Base-by-base conservation (phyloP, 2,329 filamentous ascomycete species). In the Beauveria brongniartii region DNA sequence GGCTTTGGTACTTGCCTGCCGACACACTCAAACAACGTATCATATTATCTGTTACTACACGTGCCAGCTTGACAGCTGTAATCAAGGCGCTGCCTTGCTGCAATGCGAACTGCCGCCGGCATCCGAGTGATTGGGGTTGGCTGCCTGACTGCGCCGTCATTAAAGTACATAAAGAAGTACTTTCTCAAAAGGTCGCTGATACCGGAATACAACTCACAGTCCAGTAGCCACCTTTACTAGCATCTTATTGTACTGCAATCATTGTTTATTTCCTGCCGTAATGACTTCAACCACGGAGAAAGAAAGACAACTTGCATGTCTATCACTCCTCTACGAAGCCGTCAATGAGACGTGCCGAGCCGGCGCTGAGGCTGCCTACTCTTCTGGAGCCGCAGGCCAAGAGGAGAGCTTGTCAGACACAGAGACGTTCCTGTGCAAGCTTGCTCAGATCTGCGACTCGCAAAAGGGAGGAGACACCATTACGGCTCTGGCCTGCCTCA, bases 361-460 rank as follows among this genome's bases (percentile, higher is more conserved):
- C 3, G 24, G 10, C 20, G 26, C 24, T 3, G 53, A 18, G n/a
- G 37, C 18, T 18, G 14, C 24, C 16, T 18, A 43, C 52, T 26
- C n/a, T 20, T 43, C 52, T n/a, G 22, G 22, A 12, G 14, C 3
- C 12, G n/a, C 20, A 10, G 22, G 18, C 14, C 52, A 10, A 4
- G 52, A 55, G 22, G 53, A 55, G 5, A 34, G 16, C 18, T 6
- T 55, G 24, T 55, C 37, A 5, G 20, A 41, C 2, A 20, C 53
- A 20, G 55, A 63, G 18, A 56, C 1, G 1, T 64, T 64, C 20
- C n/a, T 65, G 14, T 62, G 55, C 55, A 63, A 64, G 48, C 62
- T 66, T 18, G 61, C 64, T 2, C 59, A 65, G 18, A 34, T 65
- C 5, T 65, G 61, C 24, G 63, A 66, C 44, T 63, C 14, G 18